Evolutionary conservation across 345 rosid species (phyloP).

Genomic region (Salix caprea): DNA sequence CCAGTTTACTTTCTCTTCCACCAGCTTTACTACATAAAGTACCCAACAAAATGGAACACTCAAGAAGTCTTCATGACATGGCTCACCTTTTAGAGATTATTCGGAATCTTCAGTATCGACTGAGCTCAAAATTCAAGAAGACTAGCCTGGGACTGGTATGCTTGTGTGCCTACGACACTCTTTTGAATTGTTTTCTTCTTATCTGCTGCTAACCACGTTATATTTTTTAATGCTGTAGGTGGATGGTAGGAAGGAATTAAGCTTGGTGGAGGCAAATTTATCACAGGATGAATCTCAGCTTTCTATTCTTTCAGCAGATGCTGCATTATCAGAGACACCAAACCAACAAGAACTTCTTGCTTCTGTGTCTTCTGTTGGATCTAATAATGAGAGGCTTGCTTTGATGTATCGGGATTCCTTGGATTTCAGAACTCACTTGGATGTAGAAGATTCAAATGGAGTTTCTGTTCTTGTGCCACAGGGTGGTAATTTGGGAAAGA

Average conservation of each 20-base stretch:
- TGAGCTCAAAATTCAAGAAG: constrained; percentile 59
- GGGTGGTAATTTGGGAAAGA: constrained; percentile 39
- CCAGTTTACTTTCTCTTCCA: constrained; percentile 48
- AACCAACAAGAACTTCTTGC: constrained; percentile 32
- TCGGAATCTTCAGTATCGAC: constrained; percentile 67
- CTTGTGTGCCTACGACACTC: constrained; percentile 8
- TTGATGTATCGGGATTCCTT: constrained; percentile 44
- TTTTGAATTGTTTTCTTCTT: constrained; percentile 13
- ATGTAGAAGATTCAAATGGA: constrained; percentile 42
- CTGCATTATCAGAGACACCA: constrained; percentile 31
- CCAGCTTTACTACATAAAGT: constrained; percentile 35
- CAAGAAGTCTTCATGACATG: constrained; percentile 65
- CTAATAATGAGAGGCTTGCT: constrained; percentile 46
- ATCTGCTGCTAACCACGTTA: neutral
- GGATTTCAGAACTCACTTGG: constrained; percentile 35
- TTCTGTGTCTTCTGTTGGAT: constrained; percentile 19
- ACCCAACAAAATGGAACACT: constrained; percentile 37
- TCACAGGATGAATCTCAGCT: constrained; percentile 56
- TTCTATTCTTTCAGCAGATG: constrained; percentile 41
- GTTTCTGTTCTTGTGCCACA: constrained; percentile 51
- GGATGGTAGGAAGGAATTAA: constrained; percentile 42
- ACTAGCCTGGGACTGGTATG: constrained; percentile 63
- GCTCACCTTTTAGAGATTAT: constrained; percentile 79
- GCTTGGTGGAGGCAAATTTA: constrained; percentile 33
- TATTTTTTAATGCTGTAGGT: constrained; percentile 43